These are phyloP conservation scores for Aureobasidium lini DNA, from an alignment of 2,329 filamentous ascomycete species.

Conservation along the genomic window DNA sequence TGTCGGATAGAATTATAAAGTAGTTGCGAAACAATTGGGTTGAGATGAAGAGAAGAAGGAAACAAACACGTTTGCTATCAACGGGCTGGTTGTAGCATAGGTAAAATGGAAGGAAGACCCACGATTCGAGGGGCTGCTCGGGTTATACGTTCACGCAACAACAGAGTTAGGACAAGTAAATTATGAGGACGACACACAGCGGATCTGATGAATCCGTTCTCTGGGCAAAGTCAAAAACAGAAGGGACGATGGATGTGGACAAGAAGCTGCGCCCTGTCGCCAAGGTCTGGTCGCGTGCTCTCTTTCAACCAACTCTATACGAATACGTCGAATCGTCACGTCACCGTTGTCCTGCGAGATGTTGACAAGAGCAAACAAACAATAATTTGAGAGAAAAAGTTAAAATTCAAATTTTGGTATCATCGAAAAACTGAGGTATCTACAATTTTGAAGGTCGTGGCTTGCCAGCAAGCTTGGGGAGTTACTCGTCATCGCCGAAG, in stretches of 20 bases:
- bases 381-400: background rate
- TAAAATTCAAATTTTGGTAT: background rate
- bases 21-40: background rate
- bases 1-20: background rate
- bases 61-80: background rate
- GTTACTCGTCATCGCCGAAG: constrained; percentile 72
- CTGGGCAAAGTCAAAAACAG: background rate
- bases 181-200: background rate
- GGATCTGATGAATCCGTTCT: background rate
- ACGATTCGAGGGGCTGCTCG: background rate
- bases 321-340: background rate
- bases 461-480: constrained; percentile 11
- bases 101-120: background rate
- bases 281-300: constrained; percentile 10
- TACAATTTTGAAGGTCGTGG: background rate
- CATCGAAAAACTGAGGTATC: background rate
- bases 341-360: background rate
- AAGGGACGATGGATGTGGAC: background rate
- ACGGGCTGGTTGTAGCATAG: background rate
- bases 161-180: background rate
- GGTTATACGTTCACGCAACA: background rate
- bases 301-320: background rate
- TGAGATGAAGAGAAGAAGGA: background rate
- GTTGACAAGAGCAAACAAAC: background rate
- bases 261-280: background rate